A percentile compares a stretch with the other conserved stretches of the same genome.
phyloP scores from a whole-genome alignment of 2,329 filamentous ascomycete species.

The Aspergillus tubingensis region DNA sequence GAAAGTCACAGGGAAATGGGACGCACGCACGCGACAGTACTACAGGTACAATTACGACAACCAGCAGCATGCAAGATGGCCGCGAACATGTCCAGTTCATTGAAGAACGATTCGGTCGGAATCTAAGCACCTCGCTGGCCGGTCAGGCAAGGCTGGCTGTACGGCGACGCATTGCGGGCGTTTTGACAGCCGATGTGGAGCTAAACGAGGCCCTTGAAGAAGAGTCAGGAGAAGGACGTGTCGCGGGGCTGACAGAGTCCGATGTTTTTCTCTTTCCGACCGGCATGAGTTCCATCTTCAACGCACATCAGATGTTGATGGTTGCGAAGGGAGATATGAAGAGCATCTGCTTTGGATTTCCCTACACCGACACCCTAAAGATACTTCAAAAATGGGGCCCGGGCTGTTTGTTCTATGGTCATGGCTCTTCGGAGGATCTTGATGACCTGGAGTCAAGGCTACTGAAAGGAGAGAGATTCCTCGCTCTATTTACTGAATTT shows the following conservation, averaged over 20 bases:
- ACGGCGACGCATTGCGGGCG: slow-evolving; percentile 82
- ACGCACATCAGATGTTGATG: slow-evolving; percentile 74
- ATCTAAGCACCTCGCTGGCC: slow-evolving; percentile 77
- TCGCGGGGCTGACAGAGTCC: slow-evolving; percentile 69
- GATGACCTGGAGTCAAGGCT: slow-evolving; percentile 78
- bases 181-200: slow-evolving; percentile 72
- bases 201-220: slow-evolving; percentile 59
- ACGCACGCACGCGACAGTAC: slow-evolving; percentile 34
- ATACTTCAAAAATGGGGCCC: slow-evolving; percentile 92
- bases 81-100: slow-evolving; percentile 78
- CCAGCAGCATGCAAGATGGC: slow-evolving; percentile 40
- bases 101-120: slow-evolving; percentile 91
- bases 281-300: slow-evolving; percentile 96
- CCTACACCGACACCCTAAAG: slow-evolving; percentile 95
- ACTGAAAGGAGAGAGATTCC: slow-evolving; percentile 70
- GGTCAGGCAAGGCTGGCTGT: slow-evolving; percentile 84
- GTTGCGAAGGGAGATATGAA: slow-evolving; percentile 64
- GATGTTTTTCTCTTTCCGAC: slow-evolving; percentile 88
- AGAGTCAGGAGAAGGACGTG: slow-evolving; percentile 35
- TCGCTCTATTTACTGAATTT: slow-evolving; percentile 91
- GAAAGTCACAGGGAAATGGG: slow-evolving; percentile 29
- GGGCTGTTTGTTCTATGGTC: slow-evolving; percentile 84
- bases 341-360: slow-evolving; percentile 94
- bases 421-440: slow-evolving; percentile 73
- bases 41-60: slow-evolving; percentile 37